These are phyloP conservation scores for Penicillium herquei DNA, from an alignment of 495 filamentous ascomycete genomes.

Conservation along the genomic window DNA sequence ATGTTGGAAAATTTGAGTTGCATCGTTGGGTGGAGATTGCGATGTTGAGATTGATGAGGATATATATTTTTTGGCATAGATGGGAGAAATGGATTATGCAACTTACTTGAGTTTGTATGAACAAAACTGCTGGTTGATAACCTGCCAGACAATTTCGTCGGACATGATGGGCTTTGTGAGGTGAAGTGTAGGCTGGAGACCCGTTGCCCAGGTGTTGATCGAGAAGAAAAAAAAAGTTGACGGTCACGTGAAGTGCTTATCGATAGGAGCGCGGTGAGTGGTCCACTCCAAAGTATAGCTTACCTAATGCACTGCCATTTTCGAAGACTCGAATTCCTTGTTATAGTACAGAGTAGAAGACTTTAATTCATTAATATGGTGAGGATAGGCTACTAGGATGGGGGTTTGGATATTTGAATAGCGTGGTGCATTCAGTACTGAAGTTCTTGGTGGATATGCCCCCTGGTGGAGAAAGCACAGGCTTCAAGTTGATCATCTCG, in stretches of 20 bases:
- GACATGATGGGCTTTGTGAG: constrained; percentile 45
- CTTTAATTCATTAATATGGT: not conserved
- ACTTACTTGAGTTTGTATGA: constrained; percentile 91
- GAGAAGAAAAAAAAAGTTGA: constrained; percentile 38
- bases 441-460: too few relatives aligned
- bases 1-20: constrained; percentile 2
- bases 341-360: not conserved
- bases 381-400: too few relatives aligned
- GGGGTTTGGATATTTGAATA: too few relatives aligned
- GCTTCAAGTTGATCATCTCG: too few relatives aligned
- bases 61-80: not conserved
- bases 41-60: not conserved
- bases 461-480: too few relatives aligned
- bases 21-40: not conserved
- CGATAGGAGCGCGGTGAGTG: constrained; percentile 28
- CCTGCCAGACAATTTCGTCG: constrained; percentile 97
- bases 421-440: too few relatives aligned
- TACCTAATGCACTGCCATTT: not conserved
- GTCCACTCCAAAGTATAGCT: not conserved
- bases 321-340: not conserved
- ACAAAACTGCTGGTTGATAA: constrained; percentile 95
- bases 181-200: constrained; percentile 15
- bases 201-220: constrained; percentile 22
- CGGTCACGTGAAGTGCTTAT: constrained; percentile 38
- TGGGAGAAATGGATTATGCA: not conserved